Evolutionary conservation across 192 early-diverging fungal species (phyloP), one percentile per base, ranked within the genome.

Genomic region (Chytriomyces sp.): DNA sequence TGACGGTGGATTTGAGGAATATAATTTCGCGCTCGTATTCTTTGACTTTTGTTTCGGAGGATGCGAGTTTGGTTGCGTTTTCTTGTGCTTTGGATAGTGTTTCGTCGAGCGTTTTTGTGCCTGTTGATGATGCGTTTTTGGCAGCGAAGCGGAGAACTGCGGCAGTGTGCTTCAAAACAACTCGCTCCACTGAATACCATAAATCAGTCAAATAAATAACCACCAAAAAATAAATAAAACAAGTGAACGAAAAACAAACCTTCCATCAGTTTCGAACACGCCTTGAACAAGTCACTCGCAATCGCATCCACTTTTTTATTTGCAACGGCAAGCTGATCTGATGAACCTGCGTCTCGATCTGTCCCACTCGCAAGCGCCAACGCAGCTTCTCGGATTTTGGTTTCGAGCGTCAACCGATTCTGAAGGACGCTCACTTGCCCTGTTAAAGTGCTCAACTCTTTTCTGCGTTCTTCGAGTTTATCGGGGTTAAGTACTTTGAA

Each of bases 311-410:
- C 80, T 67, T 83, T 82, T 28, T 67, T 49, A 43, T 75, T 78
- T 7, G 84, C 75, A 11, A 79, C 48, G 6, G 72, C 72, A 6
- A 84, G 46, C 78, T 84, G 82, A 26, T 83, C 79, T 6, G 35
- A 46, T 61, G 86, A 76, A 0, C 57, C 57, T 9, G 63, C 69
- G 47, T 81, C 79, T 9, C 49, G n/a, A 7, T 59, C 64, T 0
- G 77, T 68, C 10, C 72, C 76, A 16, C 75, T 60, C 7, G 78
- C 46, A 23, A 87, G 48, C 10, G 71, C 72, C 18, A 80, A 26
- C 10, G 86, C 81, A 2, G 86, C 85, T 72, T 87, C 86, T 11
- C 78, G 50, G 7, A 87, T 78, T 63, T 77, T 78, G 1, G 64
- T 53, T 57, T 87, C 85, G 7, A 86, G 69, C 64, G 81, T 75